Evolutionary conservation across 805 yeast genomes (phyloP).

Genomic region (Henningerozyma blattae): DNA sequence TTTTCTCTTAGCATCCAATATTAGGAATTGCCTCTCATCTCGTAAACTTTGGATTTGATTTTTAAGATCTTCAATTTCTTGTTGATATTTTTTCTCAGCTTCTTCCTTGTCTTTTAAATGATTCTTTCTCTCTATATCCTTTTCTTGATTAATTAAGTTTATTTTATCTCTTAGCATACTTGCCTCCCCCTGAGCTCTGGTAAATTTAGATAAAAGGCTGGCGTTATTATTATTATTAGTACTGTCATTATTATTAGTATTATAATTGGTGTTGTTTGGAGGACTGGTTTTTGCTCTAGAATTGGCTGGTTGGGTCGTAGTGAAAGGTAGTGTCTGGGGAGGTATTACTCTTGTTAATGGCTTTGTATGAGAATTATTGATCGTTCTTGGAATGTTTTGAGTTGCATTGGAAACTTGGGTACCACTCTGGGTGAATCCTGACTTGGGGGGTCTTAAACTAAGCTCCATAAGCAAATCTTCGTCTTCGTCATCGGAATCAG

Average conservation of each 20-base stretch:
- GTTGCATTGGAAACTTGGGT: too few relatives aligned
- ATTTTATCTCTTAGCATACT: slow-evolving; percentile 63
- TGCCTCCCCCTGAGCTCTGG: slow-evolving; percentile 64
- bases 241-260: too few relatives aligned
- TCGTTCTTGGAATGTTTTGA: too few relatives aligned
- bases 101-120: slow-evolving; percentile 19
- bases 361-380: too few relatives aligned
- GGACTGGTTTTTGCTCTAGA: not conserved
- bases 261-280: too few relatives aligned
- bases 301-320: not conserved
- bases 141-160: slow-evolving; percentile 31
- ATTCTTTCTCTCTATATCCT: slow-evolving; percentile 26
- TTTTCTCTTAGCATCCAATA: slow-evolving; percentile 33
- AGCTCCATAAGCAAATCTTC: slow-evolving; percentile 37
- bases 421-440: not conserved
- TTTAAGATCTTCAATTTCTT: slow-evolving; percentile 30
- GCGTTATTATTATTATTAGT: too few relatives aligned
- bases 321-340: not conserved
- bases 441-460: slow-evolving; percentile 28
- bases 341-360: not conserved
- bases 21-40: slow-evolving; percentile 44
- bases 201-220: slow-evolving; percentile 21
- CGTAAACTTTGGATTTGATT: slow-evolving; percentile 33
- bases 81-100: slow-evolving; percentile 10
- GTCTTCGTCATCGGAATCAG: too few relatives aligned